These are phyloP conservation scores for Amanita pallidorosea DNA, from an alignment of 768 basidiomycete species.

Conservation along the genomic window DNA sequence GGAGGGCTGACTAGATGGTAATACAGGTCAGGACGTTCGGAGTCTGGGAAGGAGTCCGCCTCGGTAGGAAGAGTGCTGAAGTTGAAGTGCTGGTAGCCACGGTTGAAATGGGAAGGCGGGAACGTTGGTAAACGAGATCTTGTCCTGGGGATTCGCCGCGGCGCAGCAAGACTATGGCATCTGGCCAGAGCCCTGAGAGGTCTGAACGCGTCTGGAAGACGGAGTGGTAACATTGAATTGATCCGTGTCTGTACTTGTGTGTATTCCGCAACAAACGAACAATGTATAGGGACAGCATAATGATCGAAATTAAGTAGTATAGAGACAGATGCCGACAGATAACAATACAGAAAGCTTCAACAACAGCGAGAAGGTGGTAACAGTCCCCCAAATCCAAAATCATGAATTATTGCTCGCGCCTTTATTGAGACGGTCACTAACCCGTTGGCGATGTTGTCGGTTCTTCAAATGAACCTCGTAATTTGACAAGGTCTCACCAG, in stretches of 20 bases:
- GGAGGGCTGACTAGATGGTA: constrained; percentile 56
- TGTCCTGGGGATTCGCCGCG: not conserved
- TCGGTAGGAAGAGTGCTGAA: not conserved
- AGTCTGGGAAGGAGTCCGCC: constrained; percentile 30
- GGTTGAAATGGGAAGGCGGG: not conserved
- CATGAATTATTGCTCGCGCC: constrained; percentile 1
- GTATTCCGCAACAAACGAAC: not conserved
- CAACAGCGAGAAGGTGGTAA: constrained; percentile 6
- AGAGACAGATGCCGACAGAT: constrained; percentile 20
- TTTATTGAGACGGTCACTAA: constrained; percentile 39
- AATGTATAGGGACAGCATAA: constrained; percentile 2
- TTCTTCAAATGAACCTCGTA: constrained; percentile 92
- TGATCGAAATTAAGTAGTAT: constrained; percentile 4
- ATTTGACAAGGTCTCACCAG: constrained; percentile 76
- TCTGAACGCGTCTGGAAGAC: not conserved
- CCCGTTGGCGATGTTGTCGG: constrained; percentile 65
- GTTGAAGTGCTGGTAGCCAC: not conserved
- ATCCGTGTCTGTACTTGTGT: not conserved
- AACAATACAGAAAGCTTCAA: constrained; percentile 24
- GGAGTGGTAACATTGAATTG: not conserved
- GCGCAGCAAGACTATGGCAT: not conserved
- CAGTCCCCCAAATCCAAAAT: constrained; percentile 1
- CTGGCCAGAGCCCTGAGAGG: not conserved
- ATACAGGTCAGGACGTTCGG: constrained; percentile 53
- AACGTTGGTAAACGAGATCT: no score